phyloP scores from a whole-genome alignment of 139 green algal species.

The Gonium pectorale region DNA sequence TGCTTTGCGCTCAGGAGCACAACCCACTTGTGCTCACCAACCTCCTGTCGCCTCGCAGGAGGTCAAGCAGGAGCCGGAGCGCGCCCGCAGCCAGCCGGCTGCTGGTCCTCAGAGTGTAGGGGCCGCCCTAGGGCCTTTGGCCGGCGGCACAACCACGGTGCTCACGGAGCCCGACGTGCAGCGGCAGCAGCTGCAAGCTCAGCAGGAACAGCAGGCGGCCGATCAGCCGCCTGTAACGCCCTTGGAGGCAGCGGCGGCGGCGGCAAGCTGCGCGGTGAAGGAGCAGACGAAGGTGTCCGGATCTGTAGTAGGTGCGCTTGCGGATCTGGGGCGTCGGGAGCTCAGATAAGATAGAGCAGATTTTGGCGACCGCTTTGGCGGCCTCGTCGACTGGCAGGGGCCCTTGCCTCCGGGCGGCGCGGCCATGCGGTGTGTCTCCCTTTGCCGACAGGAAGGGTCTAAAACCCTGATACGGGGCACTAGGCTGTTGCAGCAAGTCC shows the following conservation, averaged over 20 bases:
- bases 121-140: too few relatives aligned
- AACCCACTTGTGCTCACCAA: too few relatives aligned
- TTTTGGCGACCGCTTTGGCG: too few relatives aligned
- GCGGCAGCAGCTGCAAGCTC: background rate
- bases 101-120: background rate
- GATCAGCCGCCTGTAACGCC: background rate
- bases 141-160: too few relatives aligned
- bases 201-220: background rate
- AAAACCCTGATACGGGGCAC: too few relatives aligned
- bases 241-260: slow-evolving; percentile 18
- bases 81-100: background rate
- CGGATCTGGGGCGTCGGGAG: background rate
- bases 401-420: too few relatives aligned
- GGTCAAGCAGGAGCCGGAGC: background rate
- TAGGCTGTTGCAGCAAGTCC: too few relatives aligned
- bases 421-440: too few relatives aligned
- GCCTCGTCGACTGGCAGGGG: too few relatives aligned
- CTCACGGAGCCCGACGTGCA: background rate
- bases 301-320: background rate
- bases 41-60: background rate
- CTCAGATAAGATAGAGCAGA: too few relatives aligned
- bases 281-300: slow-evolving; percentile 10
- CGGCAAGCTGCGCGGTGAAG: slow-evolving; percentile 19
- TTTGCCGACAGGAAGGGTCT: too few relatives aligned
- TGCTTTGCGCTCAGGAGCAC: too few relatives aligned